Conservation (phyloP, 192 early-diverging fungal genomes). For the Coemansia sp. region DNA sequence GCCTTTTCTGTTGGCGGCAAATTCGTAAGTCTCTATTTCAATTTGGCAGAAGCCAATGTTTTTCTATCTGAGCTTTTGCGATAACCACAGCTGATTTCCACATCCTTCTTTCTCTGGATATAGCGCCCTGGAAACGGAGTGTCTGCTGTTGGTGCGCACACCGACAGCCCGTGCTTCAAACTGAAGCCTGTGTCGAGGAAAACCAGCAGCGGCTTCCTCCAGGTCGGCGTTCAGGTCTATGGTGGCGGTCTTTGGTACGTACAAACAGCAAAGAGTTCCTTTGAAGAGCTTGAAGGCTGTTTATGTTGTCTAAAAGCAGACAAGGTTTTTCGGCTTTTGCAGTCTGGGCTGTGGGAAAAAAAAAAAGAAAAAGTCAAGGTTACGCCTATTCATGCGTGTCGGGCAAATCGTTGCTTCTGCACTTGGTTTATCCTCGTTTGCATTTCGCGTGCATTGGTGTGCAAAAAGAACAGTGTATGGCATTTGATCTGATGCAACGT, state of each 20-base stretch:
- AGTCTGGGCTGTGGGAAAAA: not conserved
- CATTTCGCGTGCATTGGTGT: not conserved
- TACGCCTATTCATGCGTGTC: not conserved
- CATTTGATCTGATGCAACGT: not conserved
- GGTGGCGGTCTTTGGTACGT: constrained; percentile 93
- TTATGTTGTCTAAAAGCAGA: too few relatives aligned
- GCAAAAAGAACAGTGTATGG: not conserved
- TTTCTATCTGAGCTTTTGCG: not conserved
- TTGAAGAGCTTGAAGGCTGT: not conserved
- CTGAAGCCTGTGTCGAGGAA: constrained; percentile 96
- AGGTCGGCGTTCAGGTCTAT: constrained; percentile 90
- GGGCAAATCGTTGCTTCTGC: constrained; percentile 1
- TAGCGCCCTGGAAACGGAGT: constrained; percentile 80
- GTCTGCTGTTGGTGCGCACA: constrained; percentile 92
- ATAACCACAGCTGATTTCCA: not conserved
- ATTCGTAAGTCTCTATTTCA: constrained; percentile 40
- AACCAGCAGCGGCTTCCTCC: constrained; percentile 79
- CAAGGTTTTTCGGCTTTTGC: not conserved
- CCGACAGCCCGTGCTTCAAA: constrained; percentile 96
- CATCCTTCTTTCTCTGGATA: not conserved
- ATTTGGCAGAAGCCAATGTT: not conserved
- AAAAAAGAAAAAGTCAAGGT: not conserved
- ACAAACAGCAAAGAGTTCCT: not conserved
- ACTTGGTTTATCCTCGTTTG: not conserved
- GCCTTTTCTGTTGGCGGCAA: constrained; percentile 94